A percentile compares a stretch with the other conserved stretches of the same genome.
Conservation (phyloP, 352 stramenopile species). For the Elongisporangium anandrum region DNA sequence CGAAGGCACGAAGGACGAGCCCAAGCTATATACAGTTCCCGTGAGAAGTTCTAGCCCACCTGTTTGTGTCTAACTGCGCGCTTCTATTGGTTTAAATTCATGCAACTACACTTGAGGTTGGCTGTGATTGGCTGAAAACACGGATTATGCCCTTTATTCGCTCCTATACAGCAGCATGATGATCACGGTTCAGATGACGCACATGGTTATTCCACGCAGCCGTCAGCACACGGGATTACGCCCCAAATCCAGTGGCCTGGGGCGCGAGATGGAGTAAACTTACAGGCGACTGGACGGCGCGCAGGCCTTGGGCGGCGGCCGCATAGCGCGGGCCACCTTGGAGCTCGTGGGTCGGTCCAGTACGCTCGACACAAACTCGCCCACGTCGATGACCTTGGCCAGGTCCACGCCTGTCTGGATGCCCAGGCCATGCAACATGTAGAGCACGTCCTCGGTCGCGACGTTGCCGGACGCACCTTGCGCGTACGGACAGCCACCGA, state of each 20-base stretch:
- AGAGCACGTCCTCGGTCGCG: conserved; percentile 96
- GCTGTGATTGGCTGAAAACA: conserved; percentile 1
- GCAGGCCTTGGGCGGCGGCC: conserved; percentile 6
- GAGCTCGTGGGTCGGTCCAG: conserved; percentile 77
- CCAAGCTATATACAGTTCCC: neutral
- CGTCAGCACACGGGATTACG: conserved; percentile 6
- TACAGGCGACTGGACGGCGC: conserved; percentile 39
- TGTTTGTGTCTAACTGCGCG: neutral
- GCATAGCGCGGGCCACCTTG: conserved; percentile 82
- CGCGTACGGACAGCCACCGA: conserved; percentile 96
- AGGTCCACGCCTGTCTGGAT: conserved; percentile 94
- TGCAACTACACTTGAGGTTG: neutral
- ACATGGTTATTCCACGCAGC: conserved; percentile 1
- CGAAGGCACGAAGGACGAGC: neutral
- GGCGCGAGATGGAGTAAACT: conserved; percentile 2
- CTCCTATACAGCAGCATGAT: neutral
- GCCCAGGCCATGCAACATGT: conserved; percentile 95
- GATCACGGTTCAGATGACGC: neutral
- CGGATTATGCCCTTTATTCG: neutral
- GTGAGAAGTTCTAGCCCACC: neutral
- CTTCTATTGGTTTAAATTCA: neutral
- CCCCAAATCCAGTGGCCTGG: conserved; percentile 6
- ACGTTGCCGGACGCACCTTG: conserved; percentile 96
- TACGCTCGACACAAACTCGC: conserved; percentile 86
- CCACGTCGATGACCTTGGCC: conserved; percentile 87